Conservation (phyloP, 805 yeast species). For the Tetrapisispora namnaoensis region DNA sequence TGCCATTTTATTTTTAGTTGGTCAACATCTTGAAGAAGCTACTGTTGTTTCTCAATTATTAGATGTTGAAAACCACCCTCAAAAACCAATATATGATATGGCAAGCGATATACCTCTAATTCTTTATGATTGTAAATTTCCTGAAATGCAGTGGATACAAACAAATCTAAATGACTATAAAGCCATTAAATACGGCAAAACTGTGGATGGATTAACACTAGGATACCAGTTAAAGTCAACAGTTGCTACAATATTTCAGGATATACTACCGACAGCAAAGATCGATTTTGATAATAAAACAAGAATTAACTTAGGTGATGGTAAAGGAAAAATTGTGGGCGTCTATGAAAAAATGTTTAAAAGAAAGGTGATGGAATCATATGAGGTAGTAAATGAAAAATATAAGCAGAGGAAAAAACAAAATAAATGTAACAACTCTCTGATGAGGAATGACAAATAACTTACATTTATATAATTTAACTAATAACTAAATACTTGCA, state of each 20-base stretch:
- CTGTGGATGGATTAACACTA: constrained; percentile 42
- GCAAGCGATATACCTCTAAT: constrained; percentile 85
- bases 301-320: constrained; percentile 61
- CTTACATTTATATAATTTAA: not conserved
- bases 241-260: constrained; percentile 42
- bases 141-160: constrained; percentile 55
- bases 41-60: constrained; percentile 47
- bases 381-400: constrained; percentile 59
- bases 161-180: constrained; percentile 29
- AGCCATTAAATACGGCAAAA: constrained; percentile 33
- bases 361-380: constrained; percentile 54
- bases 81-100: constrained; percentile 76
- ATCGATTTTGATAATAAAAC: constrained; percentile 21
- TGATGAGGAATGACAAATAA: not conserved
- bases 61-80: constrained; percentile 46
- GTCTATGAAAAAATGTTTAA: constrained; percentile 48
- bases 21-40: constrained; percentile 64
- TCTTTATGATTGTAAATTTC: constrained; percentile 73
- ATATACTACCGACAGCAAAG: constrained; percentile 20
- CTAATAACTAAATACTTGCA: not conserved
- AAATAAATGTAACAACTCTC: not conserved
- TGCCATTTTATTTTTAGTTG: constrained; percentile 70
- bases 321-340: constrained; percentile 51
- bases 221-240: constrained; percentile 50
- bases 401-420: constrained; percentile 38